Conservation (phyloP, 1,284 basidiomycete species). For the Moesziomyces sp. region DNA sequence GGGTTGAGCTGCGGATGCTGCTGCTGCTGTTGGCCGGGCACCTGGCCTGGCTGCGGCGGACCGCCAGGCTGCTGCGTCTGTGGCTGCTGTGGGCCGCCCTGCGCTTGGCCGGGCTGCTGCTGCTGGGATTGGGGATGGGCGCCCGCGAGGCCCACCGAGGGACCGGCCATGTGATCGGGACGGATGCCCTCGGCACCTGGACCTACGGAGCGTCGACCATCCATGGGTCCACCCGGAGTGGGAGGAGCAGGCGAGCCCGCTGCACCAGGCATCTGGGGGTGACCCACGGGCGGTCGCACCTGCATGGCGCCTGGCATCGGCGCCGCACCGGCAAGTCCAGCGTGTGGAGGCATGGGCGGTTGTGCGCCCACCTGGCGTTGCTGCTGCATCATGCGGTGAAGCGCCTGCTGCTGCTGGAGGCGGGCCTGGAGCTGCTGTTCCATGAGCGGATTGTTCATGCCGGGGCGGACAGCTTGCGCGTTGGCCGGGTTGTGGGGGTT, state of each 20-base stretch:
- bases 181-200: slow-evolving; percentile 30
- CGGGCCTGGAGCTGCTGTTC: slow-evolving; percentile 60
- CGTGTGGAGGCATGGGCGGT: slow-evolving; percentile 11
- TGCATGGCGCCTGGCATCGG: slow-evolving; percentile 39
- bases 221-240: slow-evolving; percentile 36
- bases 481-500: slow-evolving; percentile 50
- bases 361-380: slow-evolving; percentile 39
- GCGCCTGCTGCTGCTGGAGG: slow-evolving; percentile 52
- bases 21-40: slow-evolving; percentile 20
- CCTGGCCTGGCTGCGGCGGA: slow-evolving; percentile 24
- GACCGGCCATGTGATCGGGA: slow-evolving; percentile 38
- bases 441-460: slow-evolving; percentile 39
- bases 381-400: slow-evolving; percentile 57
- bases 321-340: slow-evolving; percentile 23
- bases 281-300: slow-evolving; percentile 41
- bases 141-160: slow-evolving; percentile 21
- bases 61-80: slow-evolving; percentile 20
- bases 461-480: slow-evolving; percentile 37
- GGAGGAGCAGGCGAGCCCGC: slow-evolving; percentile 37
- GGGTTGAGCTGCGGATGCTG: slow-evolving; percentile 54
- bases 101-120: slow-evolving; percentile 31
- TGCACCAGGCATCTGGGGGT: slow-evolving; percentile 35
- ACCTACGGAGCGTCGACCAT: slow-evolving; percentile 46
- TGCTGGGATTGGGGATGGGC: slow-evolving; percentile 21
- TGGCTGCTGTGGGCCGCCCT: slow-evolving; percentile 19